Base-by-base conservation (phyloP, 768 basidiomycete genomes). In the Amanita thiersii region DNA sequence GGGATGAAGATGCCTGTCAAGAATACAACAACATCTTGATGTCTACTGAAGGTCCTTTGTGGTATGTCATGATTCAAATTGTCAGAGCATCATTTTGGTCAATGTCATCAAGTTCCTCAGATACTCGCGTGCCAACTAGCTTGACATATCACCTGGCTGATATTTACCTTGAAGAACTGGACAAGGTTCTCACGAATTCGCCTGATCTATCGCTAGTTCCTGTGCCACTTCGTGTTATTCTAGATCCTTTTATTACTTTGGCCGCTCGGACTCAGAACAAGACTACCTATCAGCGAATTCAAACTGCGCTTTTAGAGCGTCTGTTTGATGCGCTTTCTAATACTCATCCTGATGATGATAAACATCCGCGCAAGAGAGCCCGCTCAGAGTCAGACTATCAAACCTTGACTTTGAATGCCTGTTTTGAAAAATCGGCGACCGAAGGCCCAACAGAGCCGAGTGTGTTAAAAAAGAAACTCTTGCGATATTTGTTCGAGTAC, bases 131-230 rank as follows among this genome's bases (percentile, higher is more conserved):
- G 1, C 89, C 94, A 1, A 61, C 70, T 2, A 79, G 91, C 46
- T 68, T 99, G 14, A 68, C 79, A 17, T 92, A 82, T 54, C 94
- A 99, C 58, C 60, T 98, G 14, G 72, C 82, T 10, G 94, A 99
- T 56, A 78, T 97, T 35, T 96, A 88, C 57, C 57, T 93, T 10
- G 83, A 88, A 49, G 94, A 98, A 56, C 73, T 99, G 25, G 78
- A 96, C 54, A 90, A 78, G 54, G 76, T 65, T 2, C 52, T 78
- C 21, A 61, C 46, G 19, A 54, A 52, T 29, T 52, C 53, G 3
- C 66, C 72, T 11, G 69, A 64, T 0, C 79, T 82, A 12, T 61
- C 81, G 11, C 60, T 73, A 11, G 60, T 64, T 2, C 63, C 66
- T 23, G 54, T 70, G 12, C 51, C 53, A 2, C 28, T 12, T 3